Evolutionary conservation across 2,329 filamentous ascomycete genomes (phyloP), one percentile per base, ranked within the genome.

Genomic region (Alternaria novae-zelandiae): DNA sequence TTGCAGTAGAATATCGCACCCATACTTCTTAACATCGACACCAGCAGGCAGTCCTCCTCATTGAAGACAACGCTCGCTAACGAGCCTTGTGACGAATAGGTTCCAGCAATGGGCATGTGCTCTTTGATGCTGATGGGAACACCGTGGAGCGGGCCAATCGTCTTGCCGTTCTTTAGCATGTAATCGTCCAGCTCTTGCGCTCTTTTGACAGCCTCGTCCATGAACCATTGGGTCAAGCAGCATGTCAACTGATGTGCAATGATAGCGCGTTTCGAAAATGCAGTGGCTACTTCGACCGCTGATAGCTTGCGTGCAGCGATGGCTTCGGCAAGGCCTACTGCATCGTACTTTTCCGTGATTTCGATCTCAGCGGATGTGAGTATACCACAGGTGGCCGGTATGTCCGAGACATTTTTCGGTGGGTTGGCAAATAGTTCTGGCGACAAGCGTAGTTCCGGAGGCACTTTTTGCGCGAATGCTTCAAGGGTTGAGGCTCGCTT

Each of bases 41-140:
- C 86, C 64, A 88, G 81, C 58, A 87, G 82, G 51, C 85, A 86
- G 67, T 90, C 87, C 47, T 83, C 83, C 2, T 80, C 78, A 67
- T 74, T 80, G 71, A 82, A 85, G 70, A 76, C 83, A 25, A 75
- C 85, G 68, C 77, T 85, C 5, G 76, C 80, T 32, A 82, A 81
- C 47, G 82, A 79, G 21, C 87, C 87, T 74, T 88, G 78, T 65
- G 87, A 89, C 0, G 85, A 88, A 13, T 83, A 84, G 9, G 89
- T 85, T 84, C 74, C 79, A 20, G 78, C 78, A 46, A 83, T 76
- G 47, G 82, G 80, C 67, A 83, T 82, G 46, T 83, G 81, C 50
- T 83, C 74, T 57, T 90, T 90, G 17, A 88, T 74, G 1, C 82
- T 85, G 63, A 87, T 77, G 0, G 85, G 85, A 4, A 87, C 74